Evolutionary conservation across 176 grass and related monocot genomes (phyloP).

Genomic region (Cymbopogon citratus): DNA sequence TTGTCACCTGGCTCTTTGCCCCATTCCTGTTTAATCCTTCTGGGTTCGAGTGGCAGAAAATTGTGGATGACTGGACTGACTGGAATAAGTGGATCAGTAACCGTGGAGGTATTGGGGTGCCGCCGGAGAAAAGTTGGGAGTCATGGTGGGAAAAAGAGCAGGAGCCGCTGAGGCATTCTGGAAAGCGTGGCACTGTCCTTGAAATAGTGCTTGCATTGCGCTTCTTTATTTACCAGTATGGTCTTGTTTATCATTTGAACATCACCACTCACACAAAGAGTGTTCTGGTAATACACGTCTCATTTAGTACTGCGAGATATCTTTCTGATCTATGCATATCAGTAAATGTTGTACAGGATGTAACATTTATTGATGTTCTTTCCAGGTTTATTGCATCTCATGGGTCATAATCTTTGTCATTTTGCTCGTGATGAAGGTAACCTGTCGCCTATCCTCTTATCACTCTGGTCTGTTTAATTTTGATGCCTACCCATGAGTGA

Average conservation of each 20-base stretch:
- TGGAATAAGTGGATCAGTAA: conserved; percentile 98
- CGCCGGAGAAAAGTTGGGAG: conserved; percentile 81
- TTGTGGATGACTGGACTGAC: conserved; percentile 93
- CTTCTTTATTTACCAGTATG: conserved; percentile 96
- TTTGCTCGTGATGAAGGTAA: conserved; percentile 83
- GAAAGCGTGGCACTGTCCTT: conserved; percentile 67
- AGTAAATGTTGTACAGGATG: not conserved
- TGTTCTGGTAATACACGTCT: conserved; percentile 55
- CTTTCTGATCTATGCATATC: conserved; percentile 4
- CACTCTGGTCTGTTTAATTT: not conserved
- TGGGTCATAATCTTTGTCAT: conserved; percentile 92
- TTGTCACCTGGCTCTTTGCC: conserved; percentile 90
- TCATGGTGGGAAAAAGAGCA: conserved; percentile 97
- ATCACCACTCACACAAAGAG: conserved; percentile 66
- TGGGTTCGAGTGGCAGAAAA: conserved; percentile 98
- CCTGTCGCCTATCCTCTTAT: not conserved
- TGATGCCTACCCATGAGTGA: not conserved
- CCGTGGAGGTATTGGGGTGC: conserved; percentile 81
- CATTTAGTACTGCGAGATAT: not conserved
- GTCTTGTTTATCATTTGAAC: conserved; percentile 91
- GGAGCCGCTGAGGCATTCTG: conserved; percentile 70
- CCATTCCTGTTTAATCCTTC: conserved; percentile 99
- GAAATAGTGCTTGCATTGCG: conserved; percentile 75
- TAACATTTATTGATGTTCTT: conserved; percentile 1
- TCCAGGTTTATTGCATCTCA: conserved; percentile 90